Percentiles rank a stretch among this genome's conserved stretches.
phyloP scores from a whole-genome alignment of 2,329 filamentous ascomycete species.

The Lomentospora prolificans region DNA sequence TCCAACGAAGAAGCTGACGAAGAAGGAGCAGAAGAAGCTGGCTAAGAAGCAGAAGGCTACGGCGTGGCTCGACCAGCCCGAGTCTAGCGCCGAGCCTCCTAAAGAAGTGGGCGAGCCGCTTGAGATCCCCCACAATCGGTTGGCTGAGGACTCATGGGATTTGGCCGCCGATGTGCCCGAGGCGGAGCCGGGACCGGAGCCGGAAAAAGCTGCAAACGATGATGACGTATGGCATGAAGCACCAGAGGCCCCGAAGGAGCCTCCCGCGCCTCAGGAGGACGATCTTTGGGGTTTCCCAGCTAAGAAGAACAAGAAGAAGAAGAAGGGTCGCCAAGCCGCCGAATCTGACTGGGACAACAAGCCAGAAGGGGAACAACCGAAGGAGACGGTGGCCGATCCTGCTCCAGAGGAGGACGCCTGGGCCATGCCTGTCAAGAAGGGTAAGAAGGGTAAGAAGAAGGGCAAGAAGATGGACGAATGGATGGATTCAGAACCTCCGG shows the following conservation, averaged over 20 bases:
- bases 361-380: neutral
- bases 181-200: conserved; percentile 21
- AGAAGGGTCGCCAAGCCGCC: conserved; percentile 2
- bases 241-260: neutral
- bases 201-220: neutral
- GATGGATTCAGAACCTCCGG: conserved; percentile 3
- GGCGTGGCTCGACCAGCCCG: neutral
- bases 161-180: conserved; percentile 25
- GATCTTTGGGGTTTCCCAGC: neutral
- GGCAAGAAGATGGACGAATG: conserved; percentile 2
- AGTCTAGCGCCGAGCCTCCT: neutral
- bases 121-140: neutral
- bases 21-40: conserved; percentile 9
- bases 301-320: conserved; percentile 9
- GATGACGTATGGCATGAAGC: conserved; percentile 8
- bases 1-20: conserved; percentile 4
- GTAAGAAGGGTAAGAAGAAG: conserved; percentile 23
- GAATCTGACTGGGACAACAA: neutral
- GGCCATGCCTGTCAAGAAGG: conserved; percentile 21
- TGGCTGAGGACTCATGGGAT: neutral
- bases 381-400: neutral
- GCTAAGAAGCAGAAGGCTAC: conserved; percentile 10
- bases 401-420: conserved; percentile 26
- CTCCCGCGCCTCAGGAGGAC: neutral
- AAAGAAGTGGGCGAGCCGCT: neutral